Percentiles rank a stretch among this genome's conserved stretches.
These are phyloP conservation scores for Colletotrichum siamense DNA, from an alignment of 2,329 filamentous ascomycete species.

Conservation along the genomic window DNA sequence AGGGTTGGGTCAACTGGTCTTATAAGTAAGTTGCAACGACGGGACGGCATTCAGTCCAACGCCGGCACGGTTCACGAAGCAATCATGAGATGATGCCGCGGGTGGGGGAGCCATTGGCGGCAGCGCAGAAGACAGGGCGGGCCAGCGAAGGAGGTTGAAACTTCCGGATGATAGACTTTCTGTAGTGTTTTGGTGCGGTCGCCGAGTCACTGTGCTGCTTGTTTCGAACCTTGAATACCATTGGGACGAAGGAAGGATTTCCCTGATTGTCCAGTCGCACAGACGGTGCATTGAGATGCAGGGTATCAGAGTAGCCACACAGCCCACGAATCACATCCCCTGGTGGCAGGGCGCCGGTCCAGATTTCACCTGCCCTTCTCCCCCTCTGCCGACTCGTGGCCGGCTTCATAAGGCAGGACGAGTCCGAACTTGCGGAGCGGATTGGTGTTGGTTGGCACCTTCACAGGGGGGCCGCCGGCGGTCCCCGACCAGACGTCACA, in stretches of 20 bases:
- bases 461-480: not conserved
- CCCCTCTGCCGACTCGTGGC: not conserved
- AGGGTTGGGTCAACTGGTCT: not conserved
- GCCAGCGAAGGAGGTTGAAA: not conserved
- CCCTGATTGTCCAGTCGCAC: constrained; percentile 13
- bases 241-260: constrained; percentile 17
- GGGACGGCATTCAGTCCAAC: not conserved
- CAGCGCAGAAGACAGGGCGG: not conserved
- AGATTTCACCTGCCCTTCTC: not conserved
- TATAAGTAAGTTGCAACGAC: constrained; percentile 9
- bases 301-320: not conserved
- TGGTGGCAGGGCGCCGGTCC: not conserved
- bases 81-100: constrained; percentile 5
- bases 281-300: constrained; percentile 15
- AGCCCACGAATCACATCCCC: not conserved
- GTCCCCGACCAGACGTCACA: not conserved
- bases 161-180: constrained; percentile 18
- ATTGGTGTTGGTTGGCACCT: not conserved
- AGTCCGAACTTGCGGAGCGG: not conserved
- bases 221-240: constrained; percentile 17
- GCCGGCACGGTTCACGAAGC: not conserved
- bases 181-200: constrained; percentile 19
- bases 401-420: not conserved
- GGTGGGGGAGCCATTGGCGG: not conserved
- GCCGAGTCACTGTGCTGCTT: constrained; percentile 4